phyloP scores from a whole-genome alignment of 2,329 filamentous ascomycete species.

The Penicillium nordicum region DNA sequence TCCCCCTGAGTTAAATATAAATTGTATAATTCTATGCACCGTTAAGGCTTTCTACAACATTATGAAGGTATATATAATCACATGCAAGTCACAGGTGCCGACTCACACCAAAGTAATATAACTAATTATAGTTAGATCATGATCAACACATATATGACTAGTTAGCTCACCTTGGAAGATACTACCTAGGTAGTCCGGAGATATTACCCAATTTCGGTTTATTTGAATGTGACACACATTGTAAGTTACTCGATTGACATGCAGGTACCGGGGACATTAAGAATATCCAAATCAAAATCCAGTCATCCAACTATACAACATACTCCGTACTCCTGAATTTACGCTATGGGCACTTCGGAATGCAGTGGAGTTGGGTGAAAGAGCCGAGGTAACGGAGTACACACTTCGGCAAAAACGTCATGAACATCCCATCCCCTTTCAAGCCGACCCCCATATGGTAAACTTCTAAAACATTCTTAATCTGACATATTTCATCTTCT shows the following conservation, averaged over 20 bases:
- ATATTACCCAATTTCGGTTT: not conserved
- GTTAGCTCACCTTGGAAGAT: not conserved
- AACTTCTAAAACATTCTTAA: constrained; percentile 1
- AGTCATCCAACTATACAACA: too few relatives aligned
- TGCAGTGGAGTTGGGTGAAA: constrained; percentile 14
- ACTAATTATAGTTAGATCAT: not conserved
- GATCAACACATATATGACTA: not conserved
- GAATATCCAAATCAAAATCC: not conserved
- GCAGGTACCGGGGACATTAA: not conserved
- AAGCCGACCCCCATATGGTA: constrained; percentile 30
- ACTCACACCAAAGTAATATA: not conserved
- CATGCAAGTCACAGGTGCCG: constrained; percentile 1
- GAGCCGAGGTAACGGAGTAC: constrained; percentile 30
- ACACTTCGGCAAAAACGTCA: constrained; percentile 38
- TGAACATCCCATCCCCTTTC: constrained; percentile 23
- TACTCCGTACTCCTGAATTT: not conserved
- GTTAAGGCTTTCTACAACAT: not conserved
- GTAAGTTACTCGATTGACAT: not conserved
- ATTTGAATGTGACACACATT: not conserved
- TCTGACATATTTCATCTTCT: not conserved
- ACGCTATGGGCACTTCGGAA: constrained; percentile 9
- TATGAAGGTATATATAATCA: not conserved
- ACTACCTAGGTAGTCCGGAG: not conserved
- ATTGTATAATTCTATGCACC: not conserved
- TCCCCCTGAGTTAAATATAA: not conserved